These are phyloP conservation scores for Aureobasidium sp. DNA, from an alignment of 2,329 filamentous ascomycete genomes.

Conservation along the genomic window DNA sequence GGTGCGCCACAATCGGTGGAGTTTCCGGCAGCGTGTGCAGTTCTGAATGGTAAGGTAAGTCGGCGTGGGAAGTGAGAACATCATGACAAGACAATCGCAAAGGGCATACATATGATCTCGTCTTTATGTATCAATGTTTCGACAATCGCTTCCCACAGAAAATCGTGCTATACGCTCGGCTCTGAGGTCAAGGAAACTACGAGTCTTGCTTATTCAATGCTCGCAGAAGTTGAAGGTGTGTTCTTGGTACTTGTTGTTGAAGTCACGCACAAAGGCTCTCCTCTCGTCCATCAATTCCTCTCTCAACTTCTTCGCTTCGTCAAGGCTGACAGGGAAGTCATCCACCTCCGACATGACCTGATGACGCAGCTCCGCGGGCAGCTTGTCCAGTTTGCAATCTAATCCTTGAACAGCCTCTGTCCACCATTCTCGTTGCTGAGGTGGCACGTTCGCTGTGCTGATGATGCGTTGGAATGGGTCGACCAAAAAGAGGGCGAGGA, in stretches of 20 bases:
- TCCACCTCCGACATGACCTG: constrained; percentile 19
- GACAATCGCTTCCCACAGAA: too few relatives aligned
- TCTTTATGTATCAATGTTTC: too few relatives aligned
- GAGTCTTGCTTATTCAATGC: constrained; percentile 14
- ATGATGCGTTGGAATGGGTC: constrained; percentile 45
- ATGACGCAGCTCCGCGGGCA: constrained; percentile 23
- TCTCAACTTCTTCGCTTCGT: constrained; percentile 21
- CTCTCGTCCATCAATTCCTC: constrained; percentile 25
- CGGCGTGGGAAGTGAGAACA: too few relatives aligned
- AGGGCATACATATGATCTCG: too few relatives aligned
- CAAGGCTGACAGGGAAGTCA: constrained; percentile 21
- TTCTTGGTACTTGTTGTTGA: constrained; percentile 15
- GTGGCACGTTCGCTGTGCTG: constrained; percentile 42
- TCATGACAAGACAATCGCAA: too few relatives aligned
- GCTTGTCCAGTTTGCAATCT: constrained; percentile 12
- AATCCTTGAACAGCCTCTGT: neutral
- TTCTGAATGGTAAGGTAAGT: too few relatives aligned
- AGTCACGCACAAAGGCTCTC: constrained; percentile 8
- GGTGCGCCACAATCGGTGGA: too few relatives aligned
- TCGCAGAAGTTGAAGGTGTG: constrained; percentile 23
- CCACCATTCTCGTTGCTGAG: constrained; percentile 40
- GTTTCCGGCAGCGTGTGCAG: too few relatives aligned
- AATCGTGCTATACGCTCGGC: too few relatives aligned
- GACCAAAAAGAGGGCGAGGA: constrained; percentile 49
- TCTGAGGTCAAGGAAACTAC: too few relatives aligned